Percentiles rank a stretch among this genome's conserved stretches.
Evolutionary conservation across 2,329 filamentous ascomycete genomes (phyloP).

Genomic region (Aureobasidium sp.): DNA sequence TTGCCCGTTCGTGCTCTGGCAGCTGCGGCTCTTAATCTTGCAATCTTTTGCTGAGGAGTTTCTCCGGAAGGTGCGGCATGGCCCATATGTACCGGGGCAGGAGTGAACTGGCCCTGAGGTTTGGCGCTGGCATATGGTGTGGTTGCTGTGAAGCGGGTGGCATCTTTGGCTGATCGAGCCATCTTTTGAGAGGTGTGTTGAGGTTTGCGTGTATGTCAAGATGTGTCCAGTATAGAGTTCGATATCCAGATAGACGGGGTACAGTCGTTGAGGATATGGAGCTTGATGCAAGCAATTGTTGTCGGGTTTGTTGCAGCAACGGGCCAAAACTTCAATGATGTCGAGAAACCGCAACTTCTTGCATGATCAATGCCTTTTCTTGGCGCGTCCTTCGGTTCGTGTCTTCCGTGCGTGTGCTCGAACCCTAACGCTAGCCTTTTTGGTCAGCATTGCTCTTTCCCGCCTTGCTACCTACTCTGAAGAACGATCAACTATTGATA

Average conservation of each 20-base stretch:
- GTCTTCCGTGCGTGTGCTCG: not conserved
- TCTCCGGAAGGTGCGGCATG: conserved; percentile 34
- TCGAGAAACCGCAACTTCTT: conserved; percentile 4
- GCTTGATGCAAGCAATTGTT: not conserved
- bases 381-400: not conserved
- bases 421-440: conserved; percentile 7
- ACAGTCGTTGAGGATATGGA: not conserved
- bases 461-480: not conserved
- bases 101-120: conserved; percentile 26
- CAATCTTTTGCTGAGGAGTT: conserved; percentile 46
- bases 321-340: conserved; percentile 8
- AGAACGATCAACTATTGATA: not conserved
- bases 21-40: conserved; percentile 41
- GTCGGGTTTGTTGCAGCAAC: not conserved
- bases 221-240: not conserved
- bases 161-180: conserved; percentile 66
- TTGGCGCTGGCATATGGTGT: conserved; percentile 63
- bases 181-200: conserved; percentile 20
- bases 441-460: not conserved
- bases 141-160: conserved; percentile 68
- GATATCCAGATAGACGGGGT: not conserved
- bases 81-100: conserved; percentile 19
- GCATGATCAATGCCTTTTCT: not conserved
- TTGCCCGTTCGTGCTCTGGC: conserved; percentile 39
- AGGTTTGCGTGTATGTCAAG: not conserved